Base-by-base conservation (phyloP, 1,284 basidiomycete species). In the Mycena citricolor region DNA sequence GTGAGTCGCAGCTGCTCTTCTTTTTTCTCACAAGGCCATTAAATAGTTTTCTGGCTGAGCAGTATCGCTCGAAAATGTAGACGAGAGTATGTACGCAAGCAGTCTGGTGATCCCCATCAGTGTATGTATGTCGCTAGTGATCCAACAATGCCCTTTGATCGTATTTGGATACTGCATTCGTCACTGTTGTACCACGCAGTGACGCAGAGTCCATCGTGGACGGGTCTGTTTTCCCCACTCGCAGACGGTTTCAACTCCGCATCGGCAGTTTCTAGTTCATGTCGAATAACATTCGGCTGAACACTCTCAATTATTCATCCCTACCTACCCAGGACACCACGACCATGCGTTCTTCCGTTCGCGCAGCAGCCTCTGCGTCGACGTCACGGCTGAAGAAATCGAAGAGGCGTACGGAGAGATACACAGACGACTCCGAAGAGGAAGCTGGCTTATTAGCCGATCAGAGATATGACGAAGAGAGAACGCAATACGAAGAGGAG, bases 201-300 rank as follows among this genome's bases (percentile, higher is more conserved):
- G 26, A 29, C 11, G 26, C 11, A 11, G 11, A 11, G n/a, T 29
- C 11, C n/a, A 29, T 29, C 11, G 26, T 29, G 26, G 11, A n/a
- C 11, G n/a, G n/a, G 26, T 29, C 26, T 11, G 26, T 29, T 11
- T 29, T 29, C n/a, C 26, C 26, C 26, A 29, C 26, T 11, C 26
- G n/a, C 26, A 29, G 26, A 29, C 26, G 26, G 11, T 29, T 29
- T n/a, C 26, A 11, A 11, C 26, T n/a, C 26, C n/a, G 26, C n/a
- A n/a, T n/a, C n/a, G n/a, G n/a, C n/a, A n/a, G n/a, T n/a, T n/a
- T n/a, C n/a, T n/a, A n/a, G n/a, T n/a, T n/a, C n/a, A 83, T 83
- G 81, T 77, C 83, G 64, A 83, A 85, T 70, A 54, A n/a, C 26
- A 86, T 86, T 63, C 81, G 80, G 35, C 67, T 87, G 48, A 78